A percentile compares a stretch with the other conserved stretches of the same genome.
Conservation (phyloP, 495 filamentous ascomycete genomes). For the Margaritispora aquatica region DNA sequence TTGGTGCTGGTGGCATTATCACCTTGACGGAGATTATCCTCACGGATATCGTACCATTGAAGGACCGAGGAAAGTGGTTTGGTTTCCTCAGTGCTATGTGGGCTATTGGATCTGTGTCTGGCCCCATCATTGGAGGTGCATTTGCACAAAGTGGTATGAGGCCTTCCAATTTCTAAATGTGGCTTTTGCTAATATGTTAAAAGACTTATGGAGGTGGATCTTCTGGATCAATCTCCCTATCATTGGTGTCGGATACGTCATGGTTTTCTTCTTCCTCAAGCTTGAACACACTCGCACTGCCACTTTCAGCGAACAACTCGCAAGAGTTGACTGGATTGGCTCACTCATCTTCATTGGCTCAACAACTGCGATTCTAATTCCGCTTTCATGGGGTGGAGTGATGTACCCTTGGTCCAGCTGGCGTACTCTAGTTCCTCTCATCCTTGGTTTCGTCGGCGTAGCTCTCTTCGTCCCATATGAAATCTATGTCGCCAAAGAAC, state of each 20-base stretch:
- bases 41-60: conserved; percentile 52
- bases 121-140: conserved; percentile 64
- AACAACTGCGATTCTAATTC: conserved; percentile 41
- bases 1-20: conserved; percentile 65
- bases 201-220: conserved; percentile 27
- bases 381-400: conserved; percentile 43
- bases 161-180: background rate
- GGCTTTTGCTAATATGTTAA: background rate
- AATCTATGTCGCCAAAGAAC: conserved; percentile 31
- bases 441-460: conserved; percentile 41
- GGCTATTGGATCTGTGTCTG: conserved; percentile 57
- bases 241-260: conserved; percentile 29
- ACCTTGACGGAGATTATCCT: conserved; percentile 56
- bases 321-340: conserved; percentile 54
- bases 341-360: conserved; percentile 46
- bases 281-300: conserved; percentile 22
- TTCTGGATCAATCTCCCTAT: conserved; percentile 39
- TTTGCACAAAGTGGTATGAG: conserved; percentile 49
- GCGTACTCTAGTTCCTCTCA: conserved; percentile 50
- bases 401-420: conserved; percentile 47
- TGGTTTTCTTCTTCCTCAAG: conserved; percentile 34
- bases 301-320: conserved; percentile 37
- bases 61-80: conserved; percentile 37
- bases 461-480: conserved; percentile 42
- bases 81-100: conserved; percentile 38